These are phyloP conservation scores for Brasenia schreberi DNA, from an alignment of 164 flowering plant species.

Conservation along the genomic window DNA sequence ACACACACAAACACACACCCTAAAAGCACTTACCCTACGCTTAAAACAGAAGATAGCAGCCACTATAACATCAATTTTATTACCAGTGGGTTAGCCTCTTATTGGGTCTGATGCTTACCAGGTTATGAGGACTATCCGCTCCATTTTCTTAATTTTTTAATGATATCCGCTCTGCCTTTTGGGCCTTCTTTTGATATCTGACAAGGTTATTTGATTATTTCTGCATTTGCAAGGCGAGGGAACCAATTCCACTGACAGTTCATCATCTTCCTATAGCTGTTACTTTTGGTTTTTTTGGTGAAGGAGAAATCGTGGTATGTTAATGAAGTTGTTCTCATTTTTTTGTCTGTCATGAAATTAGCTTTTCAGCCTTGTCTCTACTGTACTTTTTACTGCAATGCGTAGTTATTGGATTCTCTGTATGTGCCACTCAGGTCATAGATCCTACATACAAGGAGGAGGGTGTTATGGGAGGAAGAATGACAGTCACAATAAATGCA, in stretches of 20 bases:
- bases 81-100: no score
- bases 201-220: neutral
- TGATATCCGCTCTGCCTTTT: no score
- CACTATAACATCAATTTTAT: no score
- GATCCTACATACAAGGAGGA: conserved; percentile 90
- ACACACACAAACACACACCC: no score
- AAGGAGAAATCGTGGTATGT: conserved; percentile 56
- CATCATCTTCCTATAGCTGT: conserved; percentile 92
- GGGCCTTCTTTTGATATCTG: neutral
- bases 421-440: conserved; percentile 31
- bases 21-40: no score
- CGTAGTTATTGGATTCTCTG: neutral
- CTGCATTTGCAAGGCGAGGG: conserved; percentile 47
- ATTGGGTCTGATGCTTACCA: no score
- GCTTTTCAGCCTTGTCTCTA: neutral
- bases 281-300: conserved; percentile 68
- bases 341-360: neutral
- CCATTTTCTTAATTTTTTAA: no score
- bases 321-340: conserved; percentile 1
- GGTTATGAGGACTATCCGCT: no score
- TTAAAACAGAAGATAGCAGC: no score
- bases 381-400: neutral
- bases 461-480: conserved; percentile 79
- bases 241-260: conserved; percentile 71
- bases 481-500: conserved; percentile 76